Percentiles rank a stretch among this genome's conserved stretches.
Evolutionary conservation across 1,139 yeast species (phyloP).

Genomic region (Candida labiduridarum): DNA sequence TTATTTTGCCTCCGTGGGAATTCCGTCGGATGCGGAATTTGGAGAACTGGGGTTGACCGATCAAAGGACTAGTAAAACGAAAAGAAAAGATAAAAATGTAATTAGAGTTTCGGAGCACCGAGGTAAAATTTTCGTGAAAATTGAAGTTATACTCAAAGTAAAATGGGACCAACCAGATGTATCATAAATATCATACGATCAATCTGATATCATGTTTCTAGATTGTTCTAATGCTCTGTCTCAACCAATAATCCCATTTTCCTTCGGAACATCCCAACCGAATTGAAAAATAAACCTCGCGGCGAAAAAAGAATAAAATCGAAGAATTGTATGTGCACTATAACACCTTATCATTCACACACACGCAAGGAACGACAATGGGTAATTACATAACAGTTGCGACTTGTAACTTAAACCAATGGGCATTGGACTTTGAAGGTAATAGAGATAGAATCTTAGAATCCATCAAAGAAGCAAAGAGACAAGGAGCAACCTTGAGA

Average conservation of each 20-base stretch:
- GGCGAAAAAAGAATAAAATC: not conserved
- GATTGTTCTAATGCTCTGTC: not conserved
- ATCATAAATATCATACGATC: not conserved
- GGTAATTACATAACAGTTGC: conserved; percentile 61
- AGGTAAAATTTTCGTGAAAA: not conserved
- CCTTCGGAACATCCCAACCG: no score
- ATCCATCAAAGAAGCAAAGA: conserved; percentile 77
- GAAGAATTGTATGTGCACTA: not conserved
- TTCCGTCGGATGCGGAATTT: conserved; percentile 4
- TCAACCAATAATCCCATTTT: no score
- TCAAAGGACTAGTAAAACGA: not conserved
- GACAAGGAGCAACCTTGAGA: conserved; percentile 73
- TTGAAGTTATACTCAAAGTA: not conserved
- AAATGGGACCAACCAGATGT: not conserved
- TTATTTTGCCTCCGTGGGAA: not conserved
- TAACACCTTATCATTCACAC: not conserved
- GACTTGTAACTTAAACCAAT: conserved; percentile 83
- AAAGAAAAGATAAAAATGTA: not conserved
- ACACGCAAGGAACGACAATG: conserved; percentile 27
- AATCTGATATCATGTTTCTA: not conserved
- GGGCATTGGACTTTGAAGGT: conserved; percentile 99
- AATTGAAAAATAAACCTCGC: not conserved
- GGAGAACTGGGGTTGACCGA: conserved; percentile 1
- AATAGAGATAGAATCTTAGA: conserved; percentile 87
- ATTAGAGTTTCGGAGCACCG: not conserved